Evolutionary conservation across 2,329 filamentous ascomycete species (phyloP).

Genomic region (Monosporascus sp.): DNA sequence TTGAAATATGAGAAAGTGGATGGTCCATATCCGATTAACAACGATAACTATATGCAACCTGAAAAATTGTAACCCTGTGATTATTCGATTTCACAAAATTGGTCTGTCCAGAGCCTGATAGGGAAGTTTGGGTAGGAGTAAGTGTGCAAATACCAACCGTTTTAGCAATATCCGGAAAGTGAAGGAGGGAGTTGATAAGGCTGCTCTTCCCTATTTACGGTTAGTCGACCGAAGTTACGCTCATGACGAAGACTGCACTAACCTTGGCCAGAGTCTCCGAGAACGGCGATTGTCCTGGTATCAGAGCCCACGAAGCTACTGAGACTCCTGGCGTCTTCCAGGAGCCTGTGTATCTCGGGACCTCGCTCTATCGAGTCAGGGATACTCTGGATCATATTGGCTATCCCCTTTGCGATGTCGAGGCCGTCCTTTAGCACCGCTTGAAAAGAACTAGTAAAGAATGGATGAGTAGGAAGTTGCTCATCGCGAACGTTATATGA

Average conservation of each 20-base stretch:
- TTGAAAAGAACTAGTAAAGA: not conserved
- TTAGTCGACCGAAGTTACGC: not conserved
- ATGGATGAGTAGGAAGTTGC: not conserved
- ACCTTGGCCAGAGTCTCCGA: slow-evolving; percentile 1
- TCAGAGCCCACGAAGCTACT: not conserved
- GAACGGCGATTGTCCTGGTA: slow-evolving; percentile 1
- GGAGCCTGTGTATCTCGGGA: not conserved
- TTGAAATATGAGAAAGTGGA: no score
- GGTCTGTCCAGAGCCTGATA: no score
- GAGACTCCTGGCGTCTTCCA: not conserved
- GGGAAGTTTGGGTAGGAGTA: no score
- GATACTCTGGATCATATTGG: not conserved
- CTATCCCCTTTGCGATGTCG: not conserved
- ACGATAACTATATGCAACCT: no score
- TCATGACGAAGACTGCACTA: not conserved
- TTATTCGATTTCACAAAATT: no score
- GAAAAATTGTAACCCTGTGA: no score
- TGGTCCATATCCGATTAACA: no score
- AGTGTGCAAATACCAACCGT: slow-evolving; percentile 11
- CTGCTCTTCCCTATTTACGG: not conserved
- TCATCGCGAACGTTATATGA: not conserved
- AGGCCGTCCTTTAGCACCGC: not conserved
- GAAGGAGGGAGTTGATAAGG: slow-evolving; percentile 1
- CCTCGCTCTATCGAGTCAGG: not conserved
- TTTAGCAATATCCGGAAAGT: slow-evolving; percentile 10